Evolutionary conservation across 805 yeast genomes (phyloP), one percentile per base, ranked within the genome.

Genomic region (Nakazawaea populi): DNA sequence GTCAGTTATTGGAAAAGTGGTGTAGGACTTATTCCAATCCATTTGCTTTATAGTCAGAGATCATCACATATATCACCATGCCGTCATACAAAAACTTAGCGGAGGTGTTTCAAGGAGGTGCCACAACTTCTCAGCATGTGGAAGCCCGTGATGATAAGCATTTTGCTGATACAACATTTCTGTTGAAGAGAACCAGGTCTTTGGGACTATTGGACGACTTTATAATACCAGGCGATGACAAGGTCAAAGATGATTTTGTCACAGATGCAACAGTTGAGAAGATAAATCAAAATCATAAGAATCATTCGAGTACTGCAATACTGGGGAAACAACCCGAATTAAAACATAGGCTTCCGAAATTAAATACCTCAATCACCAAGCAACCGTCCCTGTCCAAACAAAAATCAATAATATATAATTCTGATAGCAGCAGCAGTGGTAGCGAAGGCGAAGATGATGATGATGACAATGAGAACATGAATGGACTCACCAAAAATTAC

Each of bases 181-280:
- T 82, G 59, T 70, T 89, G 60, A 89, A 88, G 60, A 71, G 96
- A 62, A 89, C 96, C 35, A 76, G 94, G 60, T 85, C 94, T 6
- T 72, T 89, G 75, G 96, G 96, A 1, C 65, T 87, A 11, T 70
- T 89, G 57, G 95, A 86, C 60, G 88, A 46, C 5, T 51, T 42
- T n/a, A 51, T 51, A 18, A 38, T 39, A 12, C 47, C 51, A 2
- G 55, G 53, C 50, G 88, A 83, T 72, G 94, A 95, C 62, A 90
- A 90, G 77, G 80, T 87, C 69, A 90, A 85, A 63, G 97, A 96
- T 68, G 96, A 95, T 37, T 83, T 92, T 58, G 94, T 92, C 52
- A 80, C 94, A 54, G 96, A 91, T 69, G 97, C 88, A 61, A 92
- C 94, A 70, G 85, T 94, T 89, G 87, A 91, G 55, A 85, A 85